Conservation (phyloP, 139 green algal species). For the Micractinium conductrix region DNA sequence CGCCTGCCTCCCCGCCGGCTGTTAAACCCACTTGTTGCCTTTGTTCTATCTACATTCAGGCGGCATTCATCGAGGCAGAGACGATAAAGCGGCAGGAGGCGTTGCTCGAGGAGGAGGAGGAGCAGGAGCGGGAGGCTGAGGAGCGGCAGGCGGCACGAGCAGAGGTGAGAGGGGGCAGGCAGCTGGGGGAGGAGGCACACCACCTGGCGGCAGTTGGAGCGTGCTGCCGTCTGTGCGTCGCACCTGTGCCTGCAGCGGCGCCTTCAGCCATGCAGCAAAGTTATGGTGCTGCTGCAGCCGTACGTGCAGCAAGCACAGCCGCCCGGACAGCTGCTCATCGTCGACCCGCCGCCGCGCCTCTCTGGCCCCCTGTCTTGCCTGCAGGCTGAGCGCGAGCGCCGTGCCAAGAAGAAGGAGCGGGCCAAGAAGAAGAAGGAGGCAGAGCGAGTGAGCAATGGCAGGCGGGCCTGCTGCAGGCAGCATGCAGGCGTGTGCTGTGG, state of each 20-base stretch:
- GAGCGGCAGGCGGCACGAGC: conserved; percentile 48
- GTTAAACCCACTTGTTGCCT: too few relatives aligned
- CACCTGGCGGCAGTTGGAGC: background rate
- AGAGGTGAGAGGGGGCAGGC: conserved; percentile 12
- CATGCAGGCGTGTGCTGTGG: too few relatives aligned
- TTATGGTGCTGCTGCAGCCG: too few relatives aligned
- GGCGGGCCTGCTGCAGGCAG: too few relatives aligned
- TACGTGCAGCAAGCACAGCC: background rate
- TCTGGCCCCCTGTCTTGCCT: background rate
- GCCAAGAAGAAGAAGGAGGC: conserved; percentile 62
- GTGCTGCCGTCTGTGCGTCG: background rate
- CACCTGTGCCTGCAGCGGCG: background rate
- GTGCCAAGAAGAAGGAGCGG: conserved; percentile 80
- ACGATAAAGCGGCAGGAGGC: conserved; percentile 83
- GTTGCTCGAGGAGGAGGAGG: conserved; percentile 94
- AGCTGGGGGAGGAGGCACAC: background rate
- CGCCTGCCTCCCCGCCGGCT: too few relatives aligned
- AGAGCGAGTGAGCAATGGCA: conserved; percentile 54
- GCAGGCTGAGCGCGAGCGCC: conserved; percentile 72
- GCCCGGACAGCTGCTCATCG: background rate
- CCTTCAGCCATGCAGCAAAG: background rate
- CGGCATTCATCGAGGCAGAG: conserved; percentile 84
- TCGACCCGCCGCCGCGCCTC: background rate
- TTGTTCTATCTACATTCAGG: too few relatives aligned
- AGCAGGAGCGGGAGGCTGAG: conserved; percentile 65